phyloP scores from a whole-genome alignment of 345 rosid species.

The Eucalyptus regnans region DNA sequence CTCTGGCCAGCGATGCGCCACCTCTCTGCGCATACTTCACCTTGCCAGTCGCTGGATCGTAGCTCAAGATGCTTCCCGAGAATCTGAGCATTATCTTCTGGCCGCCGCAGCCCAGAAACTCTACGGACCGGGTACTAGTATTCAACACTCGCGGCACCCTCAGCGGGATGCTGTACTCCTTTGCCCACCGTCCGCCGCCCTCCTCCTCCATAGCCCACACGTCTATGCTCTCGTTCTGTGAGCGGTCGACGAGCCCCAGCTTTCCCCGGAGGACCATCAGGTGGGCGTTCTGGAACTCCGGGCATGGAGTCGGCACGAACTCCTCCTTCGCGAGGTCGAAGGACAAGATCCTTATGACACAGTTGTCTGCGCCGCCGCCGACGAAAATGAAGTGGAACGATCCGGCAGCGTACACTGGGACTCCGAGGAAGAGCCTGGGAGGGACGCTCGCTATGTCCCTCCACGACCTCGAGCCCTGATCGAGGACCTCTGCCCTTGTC shows the following conservation, averaged over 20 bases:
- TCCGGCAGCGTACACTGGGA: neutral
- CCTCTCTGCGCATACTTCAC: neutral
- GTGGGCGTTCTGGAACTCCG: no score
- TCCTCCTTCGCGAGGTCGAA: no score
- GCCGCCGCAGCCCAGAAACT: neutral
- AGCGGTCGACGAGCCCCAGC: no score
- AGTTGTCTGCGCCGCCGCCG: rapidly evolving
- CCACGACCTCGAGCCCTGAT: neutral
- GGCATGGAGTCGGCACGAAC: no score
- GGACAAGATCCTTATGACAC: rapidly evolving
- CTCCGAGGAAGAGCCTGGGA: neutral
- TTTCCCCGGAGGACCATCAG: no score
- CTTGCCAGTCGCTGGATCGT: neutral
- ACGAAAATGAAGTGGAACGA: neutral
- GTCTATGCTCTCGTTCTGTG: no score
- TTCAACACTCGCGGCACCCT: no score
- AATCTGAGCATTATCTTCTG: neutral
- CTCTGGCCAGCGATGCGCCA: neutral
- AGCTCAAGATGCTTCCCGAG: neutral
- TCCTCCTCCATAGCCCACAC: no score
- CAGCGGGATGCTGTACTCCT: no score
- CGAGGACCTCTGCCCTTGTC: neutral
- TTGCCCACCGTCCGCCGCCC: no score
- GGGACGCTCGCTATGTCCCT: neutral
- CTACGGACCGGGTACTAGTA: no score